Conservation (phyloP, 306 rosid genomes). For the Sicyos edulis region DNA sequence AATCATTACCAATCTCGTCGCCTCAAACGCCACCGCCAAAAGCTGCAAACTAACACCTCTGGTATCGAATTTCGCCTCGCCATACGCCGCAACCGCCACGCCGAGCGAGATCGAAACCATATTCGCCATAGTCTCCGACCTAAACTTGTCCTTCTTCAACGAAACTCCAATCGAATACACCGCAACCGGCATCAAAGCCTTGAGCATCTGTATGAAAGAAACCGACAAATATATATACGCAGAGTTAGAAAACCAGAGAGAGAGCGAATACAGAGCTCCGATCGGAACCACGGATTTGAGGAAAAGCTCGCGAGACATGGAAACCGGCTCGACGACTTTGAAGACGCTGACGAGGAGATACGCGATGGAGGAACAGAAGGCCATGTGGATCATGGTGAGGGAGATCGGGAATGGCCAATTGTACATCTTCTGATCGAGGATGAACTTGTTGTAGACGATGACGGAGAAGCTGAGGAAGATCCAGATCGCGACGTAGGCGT, state of each 20-base stretch:
- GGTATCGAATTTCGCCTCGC: constrained; percentile 66
- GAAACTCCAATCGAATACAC: constrained; percentile 72
- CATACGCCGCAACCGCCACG: constrained; percentile 83
- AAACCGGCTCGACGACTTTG: constrained; percentile 78
- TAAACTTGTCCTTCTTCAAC: constrained; percentile 62
- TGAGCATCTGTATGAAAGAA: constrained; percentile 91
- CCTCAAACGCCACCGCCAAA: constrained; percentile 79
- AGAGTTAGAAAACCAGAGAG: constrained; percentile 90
- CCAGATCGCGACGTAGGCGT: constrained; percentile 79
- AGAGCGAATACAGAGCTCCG: constrained; percentile 88
- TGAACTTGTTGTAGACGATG: constrained; percentile 93
- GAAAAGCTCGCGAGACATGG: constrained; percentile 82
- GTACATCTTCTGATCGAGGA: constrained; percentile 84
- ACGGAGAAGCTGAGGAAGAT: constrained; percentile 94
- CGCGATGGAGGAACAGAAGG: constrained; percentile 79
- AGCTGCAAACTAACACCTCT: constrained; percentile 79
- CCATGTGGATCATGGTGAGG: constrained; percentile 98
- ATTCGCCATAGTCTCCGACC: constrained; percentile 63
- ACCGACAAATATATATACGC: constrained; percentile 85
- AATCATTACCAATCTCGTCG: constrained; percentile 75
- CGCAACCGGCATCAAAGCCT: constrained; percentile 93
- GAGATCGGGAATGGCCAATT: constrained; percentile 95
- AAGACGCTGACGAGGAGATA: constrained; percentile 71
- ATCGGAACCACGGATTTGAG: constrained; percentile 79
- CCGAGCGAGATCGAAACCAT: constrained; percentile 86